phyloP scores from a whole-genome alignment of 2,329 filamentous ascomycete genomes.

The Talaromyces sp. region DNA sequence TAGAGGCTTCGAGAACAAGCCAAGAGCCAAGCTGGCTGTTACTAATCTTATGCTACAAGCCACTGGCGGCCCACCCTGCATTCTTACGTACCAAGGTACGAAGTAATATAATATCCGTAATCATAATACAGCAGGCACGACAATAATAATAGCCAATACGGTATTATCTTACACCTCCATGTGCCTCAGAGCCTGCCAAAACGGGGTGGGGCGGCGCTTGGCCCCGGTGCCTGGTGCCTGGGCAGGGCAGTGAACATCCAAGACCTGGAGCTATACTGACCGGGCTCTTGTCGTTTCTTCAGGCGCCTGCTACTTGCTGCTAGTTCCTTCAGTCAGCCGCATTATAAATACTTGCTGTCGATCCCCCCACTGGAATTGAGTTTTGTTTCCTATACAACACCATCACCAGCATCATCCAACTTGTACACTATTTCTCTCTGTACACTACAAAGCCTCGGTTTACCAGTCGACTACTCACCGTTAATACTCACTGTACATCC shows the following conservation, averaged over 20 bases:
- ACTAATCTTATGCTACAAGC: not conserved
- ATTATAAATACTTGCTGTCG: not conserved
- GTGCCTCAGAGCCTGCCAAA: not conserved
- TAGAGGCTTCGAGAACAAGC: not conserved
- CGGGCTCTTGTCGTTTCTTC: not conserved
- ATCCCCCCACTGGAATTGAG: not conserved
- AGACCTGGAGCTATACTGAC: not conserved
- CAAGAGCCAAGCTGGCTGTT: not conserved
- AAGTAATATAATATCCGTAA: not conserved
- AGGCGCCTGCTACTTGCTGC: not conserved
- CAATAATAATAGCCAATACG: not conserved
- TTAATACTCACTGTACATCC: conserved; percentile 7
- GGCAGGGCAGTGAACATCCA: not conserved
- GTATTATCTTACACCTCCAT: not conserved
- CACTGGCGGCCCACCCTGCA: not conserved
- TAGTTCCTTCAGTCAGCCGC: not conserved
- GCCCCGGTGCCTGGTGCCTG: not conserved
- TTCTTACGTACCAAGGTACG: not conserved
- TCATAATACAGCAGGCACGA: no score
- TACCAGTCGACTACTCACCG: not conserved
- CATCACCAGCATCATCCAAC: not conserved
- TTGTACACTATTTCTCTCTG: not conserved
- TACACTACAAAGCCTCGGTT: not conserved
- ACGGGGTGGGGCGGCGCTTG: not conserved
- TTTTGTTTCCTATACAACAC: not conserved